These are phyloP conservation scores for Hypsizygus marmoreus DNA, from an alignment of 768 basidiomycete species.

Conservation along the genomic window DNA sequence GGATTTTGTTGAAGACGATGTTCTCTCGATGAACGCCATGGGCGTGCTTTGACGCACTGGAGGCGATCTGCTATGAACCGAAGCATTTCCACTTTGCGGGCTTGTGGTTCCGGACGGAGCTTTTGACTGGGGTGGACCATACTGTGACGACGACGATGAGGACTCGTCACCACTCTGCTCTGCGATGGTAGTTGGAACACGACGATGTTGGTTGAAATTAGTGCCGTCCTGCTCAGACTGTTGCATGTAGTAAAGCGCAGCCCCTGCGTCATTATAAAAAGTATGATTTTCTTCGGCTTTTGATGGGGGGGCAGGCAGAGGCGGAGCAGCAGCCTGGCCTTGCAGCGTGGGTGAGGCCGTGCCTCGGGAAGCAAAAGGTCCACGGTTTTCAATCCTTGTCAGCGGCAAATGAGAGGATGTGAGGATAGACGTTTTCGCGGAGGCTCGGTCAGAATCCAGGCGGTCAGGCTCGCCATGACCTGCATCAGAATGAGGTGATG, in stretches of 20 bases:
- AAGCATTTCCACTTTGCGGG: slow-evolving; percentile 11
- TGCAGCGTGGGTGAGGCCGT: slow-evolving; percentile 21
- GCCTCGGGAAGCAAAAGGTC: slow-evolving; percentile 9
- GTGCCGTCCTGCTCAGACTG: slow-evolving; percentile 40
- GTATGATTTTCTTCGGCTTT: slow-evolving; percentile 32
- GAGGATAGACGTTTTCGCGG: slow-evolving; percentile 23
- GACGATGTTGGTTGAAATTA: slow-evolving; percentile 26
- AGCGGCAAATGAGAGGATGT: slow-evolving; percentile 41
- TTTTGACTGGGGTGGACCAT: slow-evolving; percentile 5
- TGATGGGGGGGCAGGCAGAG: slow-evolving; percentile 8
- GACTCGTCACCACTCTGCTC: slow-evolving; percentile 42
- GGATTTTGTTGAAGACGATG: slow-evolving; percentile 20
- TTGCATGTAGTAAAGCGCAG: slow-evolving; percentile 72
- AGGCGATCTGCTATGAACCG: slow-evolving; percentile 15
- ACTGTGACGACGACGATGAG: slow-evolving; percentile 18
- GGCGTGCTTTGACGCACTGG: slow-evolving; percentile 38
- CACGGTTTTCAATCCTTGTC: slow-evolving; percentile 14
- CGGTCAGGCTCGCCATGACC: slow-evolving; percentile 1
- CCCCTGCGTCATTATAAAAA: slow-evolving; percentile 59
- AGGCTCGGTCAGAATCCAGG: slow-evolving; percentile 6
- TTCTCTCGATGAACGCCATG: slow-evolving; percentile 37
- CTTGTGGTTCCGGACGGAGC: slow-evolving; percentile 9
- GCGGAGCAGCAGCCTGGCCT: slow-evolving; percentile 16
- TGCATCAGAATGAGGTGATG: slow-evolving; percentile 32
- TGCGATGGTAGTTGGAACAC: slow-evolving; percentile 46